Conservation (phyloP, 2,329 filamentous ascomycete genomes). For the Trichocomaceae sp. region DNA sequence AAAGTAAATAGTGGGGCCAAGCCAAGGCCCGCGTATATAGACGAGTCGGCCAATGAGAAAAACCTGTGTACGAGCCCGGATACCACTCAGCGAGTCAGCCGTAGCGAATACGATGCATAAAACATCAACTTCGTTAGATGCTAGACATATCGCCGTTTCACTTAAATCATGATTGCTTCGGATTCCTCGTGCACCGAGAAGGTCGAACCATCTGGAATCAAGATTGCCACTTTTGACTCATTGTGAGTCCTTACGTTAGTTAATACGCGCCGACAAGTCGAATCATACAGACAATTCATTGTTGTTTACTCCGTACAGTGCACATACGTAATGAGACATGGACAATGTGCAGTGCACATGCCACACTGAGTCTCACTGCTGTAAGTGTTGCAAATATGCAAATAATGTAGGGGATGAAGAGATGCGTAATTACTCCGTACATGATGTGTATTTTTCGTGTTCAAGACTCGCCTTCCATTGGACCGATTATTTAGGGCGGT, state of each 20-base stretch:
- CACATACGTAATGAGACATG: no score
- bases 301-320: no score
- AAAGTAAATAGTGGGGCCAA: neutral
- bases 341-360: neutral
- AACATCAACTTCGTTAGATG: no score
- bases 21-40: neutral
- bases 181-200: neutral
- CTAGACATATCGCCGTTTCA: no score
- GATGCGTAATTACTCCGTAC: no score
- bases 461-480: neutral
- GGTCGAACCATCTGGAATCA: no score
- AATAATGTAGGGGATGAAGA: no score
- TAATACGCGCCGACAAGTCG: neutral
- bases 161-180: no score
- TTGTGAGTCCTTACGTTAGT: neutral
- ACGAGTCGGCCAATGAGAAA: neutral
- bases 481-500: neutral
- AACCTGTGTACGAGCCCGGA: neutral
- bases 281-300: no score
- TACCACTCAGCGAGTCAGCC: neutral
- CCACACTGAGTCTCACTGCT: no score
- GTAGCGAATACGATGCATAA: no score
- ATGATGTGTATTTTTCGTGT: neutral
- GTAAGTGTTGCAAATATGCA: no score
- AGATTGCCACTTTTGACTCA: neutral